Evolutionary conservation across 2,329 filamentous ascomycete genomes (phyloP), one percentile per base, ranked within the genome.

Genomic region (Boeremia lycopersici): DNA sequence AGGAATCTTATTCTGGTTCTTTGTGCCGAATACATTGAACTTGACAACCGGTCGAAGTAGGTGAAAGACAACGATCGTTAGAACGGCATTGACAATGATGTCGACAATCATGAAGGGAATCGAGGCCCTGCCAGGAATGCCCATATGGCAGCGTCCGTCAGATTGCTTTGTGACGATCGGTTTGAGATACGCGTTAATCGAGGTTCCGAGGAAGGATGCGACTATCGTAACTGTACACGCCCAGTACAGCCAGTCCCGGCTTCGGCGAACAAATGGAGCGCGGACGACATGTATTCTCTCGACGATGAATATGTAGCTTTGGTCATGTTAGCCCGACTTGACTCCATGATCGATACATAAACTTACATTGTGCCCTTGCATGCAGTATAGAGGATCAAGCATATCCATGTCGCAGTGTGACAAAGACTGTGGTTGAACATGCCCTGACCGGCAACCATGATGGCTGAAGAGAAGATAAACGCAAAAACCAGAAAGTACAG

Each of bases 271-370:
- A 44, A 65, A 62, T 8, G 68, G 60, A 3, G 63, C 52, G 19
- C 72, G 63, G 23, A 75, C 62, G 10, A 68, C 63, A 46, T 75
- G 72, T 7, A 68, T 62, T 15, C 74, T 63, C 52, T 77, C 74
- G 25, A 75, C 65, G 5, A 76, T 61, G 56, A 74, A 76, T 15
- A 74, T 48, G 41, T 75, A 74, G n/a, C 67, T 64, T 53, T 12
- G 6, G 10, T 4, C n/a, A 1, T 45, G n/a, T 44, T 34, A 51
- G 34, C 1, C 10, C 10, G 2, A 1, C 5, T 6, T 13, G n/a
- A 17, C n/a, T 23, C 30, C 3, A 2, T 28, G 13, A 9, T 11
- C n/a, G 31, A n/a, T 1, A 2, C 11, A 2, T 7, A 19, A 13
- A 45, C 48, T 35, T 40, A 62, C 41, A 70, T 61, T 19, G 61